These are phyloP conservation scores for Didymella sp. DNA, from an alignment of 2,329 filamentous ascomycete species.

Conservation along the genomic window DNA sequence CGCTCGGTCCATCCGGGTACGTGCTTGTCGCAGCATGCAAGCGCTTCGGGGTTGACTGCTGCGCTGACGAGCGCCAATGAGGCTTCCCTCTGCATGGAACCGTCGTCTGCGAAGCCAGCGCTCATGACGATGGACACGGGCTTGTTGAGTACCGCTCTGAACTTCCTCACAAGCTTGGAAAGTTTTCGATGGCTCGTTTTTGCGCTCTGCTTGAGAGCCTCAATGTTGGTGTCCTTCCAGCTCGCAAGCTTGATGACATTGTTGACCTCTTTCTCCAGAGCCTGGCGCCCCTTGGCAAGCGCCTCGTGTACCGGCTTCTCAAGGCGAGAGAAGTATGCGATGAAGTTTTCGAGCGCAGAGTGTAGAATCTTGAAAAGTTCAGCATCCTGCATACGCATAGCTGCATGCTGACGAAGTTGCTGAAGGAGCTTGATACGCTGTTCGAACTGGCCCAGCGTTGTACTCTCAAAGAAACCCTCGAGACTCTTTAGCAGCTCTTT, in stretches of 20 bases:
- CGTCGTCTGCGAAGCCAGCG: conserved; percentile 42
- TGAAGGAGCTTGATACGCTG: conserved; percentile 74
- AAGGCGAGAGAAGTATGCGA: conserved; percentile 76
- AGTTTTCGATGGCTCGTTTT: conserved; percentile 89
- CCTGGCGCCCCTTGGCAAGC: conserved; percentile 70
- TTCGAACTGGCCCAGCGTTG: conserved; percentile 81
- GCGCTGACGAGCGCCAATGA: conserved; percentile 24
- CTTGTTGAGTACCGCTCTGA: conserved; percentile 78
- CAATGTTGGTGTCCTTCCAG: conserved; percentile 98
- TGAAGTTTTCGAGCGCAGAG: conserved; percentile 75
- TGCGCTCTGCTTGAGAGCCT: conserved; percentile 85
- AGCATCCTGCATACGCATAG: conserved; percentile 64
- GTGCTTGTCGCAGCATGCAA: conserved; percentile 31
- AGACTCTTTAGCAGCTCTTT: conserved; percentile 76
- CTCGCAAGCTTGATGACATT: conserved; percentile 92
- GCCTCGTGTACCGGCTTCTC: conserved; percentile 69
- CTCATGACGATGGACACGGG: conserved; percentile 69
- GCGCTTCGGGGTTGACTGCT: conserved; percentile 20
- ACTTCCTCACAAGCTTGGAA: conserved; percentile 90
- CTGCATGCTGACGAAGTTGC: conserved; percentile 68
- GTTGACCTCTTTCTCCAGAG: conserved; percentile 90
- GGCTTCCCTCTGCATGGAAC: conserved; percentile 13
- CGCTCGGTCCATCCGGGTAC: conserved; percentile 48
- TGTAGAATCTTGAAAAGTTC: conserved; percentile 61
- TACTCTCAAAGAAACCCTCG: conserved; percentile 77